phyloP scores from a whole-genome alignment of 768 basidiomycete genomes.

The Kwoniella dendrophila region DNA sequence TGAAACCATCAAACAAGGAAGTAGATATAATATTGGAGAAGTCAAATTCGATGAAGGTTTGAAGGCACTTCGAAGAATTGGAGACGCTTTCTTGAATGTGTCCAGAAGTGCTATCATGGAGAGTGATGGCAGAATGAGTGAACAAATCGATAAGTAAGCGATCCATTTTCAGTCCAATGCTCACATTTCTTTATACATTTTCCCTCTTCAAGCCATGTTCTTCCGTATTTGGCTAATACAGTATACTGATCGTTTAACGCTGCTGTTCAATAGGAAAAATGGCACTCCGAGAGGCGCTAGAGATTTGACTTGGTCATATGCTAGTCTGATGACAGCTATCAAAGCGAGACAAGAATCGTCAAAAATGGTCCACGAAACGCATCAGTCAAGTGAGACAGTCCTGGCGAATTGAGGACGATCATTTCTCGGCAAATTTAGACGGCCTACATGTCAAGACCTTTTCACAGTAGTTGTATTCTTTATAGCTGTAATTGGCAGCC shows the following conservation, averaged over 20 bases:
- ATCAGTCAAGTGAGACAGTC: too few relatives aligned
- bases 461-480: too few relatives aligned
- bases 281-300: constrained; percentile 40
- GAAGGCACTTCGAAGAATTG: constrained; percentile 21
- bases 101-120: constrained; percentile 18
- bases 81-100: constrained; percentile 30
- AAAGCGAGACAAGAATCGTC: constrained; percentile 23
- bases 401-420: too few relatives aligned
- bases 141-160: constrained; percentile 49
- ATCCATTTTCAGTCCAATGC: too few relatives aligned
- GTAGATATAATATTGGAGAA: background rate
- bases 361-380: too few relatives aligned
- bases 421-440: too few relatives aligned
- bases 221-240: too few relatives aligned
- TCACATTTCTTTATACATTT: too few relatives aligned
- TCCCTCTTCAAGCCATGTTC: too few relatives aligned
- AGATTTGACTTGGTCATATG: constrained; percentile 52
- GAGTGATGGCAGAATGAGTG: constrained; percentile 43
- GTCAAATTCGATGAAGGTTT: constrained; percentile 22
- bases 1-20: background rate
- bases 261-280: constrained; percentile 31
- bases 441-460: too few relatives aligned
- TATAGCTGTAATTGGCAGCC: too few relatives aligned
- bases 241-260: too few relatives aligned
- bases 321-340: constrained; percentile 34